These are phyloP conservation scores for Teratosphaeria zuluensis DNA, from an alignment of 2,329 filamentous ascomycete genomes.

Conservation along the genomic window DNA sequence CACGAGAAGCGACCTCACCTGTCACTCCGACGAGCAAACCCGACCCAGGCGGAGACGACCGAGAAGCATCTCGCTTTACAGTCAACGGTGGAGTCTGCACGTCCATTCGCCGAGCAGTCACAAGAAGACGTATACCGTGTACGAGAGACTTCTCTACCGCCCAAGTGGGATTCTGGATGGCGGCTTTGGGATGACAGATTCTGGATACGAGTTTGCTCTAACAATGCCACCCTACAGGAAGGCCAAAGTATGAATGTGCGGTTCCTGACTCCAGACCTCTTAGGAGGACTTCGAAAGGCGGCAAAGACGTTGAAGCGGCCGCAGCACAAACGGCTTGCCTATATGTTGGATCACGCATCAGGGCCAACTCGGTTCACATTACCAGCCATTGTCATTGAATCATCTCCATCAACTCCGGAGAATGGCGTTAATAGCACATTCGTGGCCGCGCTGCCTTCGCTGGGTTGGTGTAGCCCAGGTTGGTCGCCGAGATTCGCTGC, in stretches of 20 bases:
- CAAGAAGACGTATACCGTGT: neutral
- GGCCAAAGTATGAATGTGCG: conserved; percentile 30
- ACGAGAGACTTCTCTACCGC: neutral
- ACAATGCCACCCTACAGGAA: conserved; percentile 16
- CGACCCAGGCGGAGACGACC: neutral
- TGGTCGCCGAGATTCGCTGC: conserved; percentile 2
- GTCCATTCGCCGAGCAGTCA: neutral
- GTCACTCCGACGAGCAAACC: neutral
- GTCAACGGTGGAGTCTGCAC: neutral
- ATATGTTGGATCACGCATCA: conserved; percentile 16
- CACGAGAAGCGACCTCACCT: neutral
- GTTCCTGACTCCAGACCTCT: conserved; percentile 27
- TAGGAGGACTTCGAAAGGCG: conserved; percentile 1
- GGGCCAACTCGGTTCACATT: conserved; percentile 33
- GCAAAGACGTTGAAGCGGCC: neutral
- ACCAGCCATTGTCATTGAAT: conserved; percentile 20
- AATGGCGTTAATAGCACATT: conserved; percentile 10
- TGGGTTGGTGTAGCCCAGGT: conserved; percentile 13
- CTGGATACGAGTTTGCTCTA: conserved; percentile 40
- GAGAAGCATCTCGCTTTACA: neutral
- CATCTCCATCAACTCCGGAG: neutral
- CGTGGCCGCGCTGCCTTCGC: conserved; percentile 19
- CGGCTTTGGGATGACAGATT: conserved; percentile 47
- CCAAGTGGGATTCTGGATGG: conserved; percentile 19
- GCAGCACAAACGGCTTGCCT: neutral